Evolutionary conservation across 345 rosid genomes (phyloP).

Genomic region (Moricandia arvensis): DNA sequence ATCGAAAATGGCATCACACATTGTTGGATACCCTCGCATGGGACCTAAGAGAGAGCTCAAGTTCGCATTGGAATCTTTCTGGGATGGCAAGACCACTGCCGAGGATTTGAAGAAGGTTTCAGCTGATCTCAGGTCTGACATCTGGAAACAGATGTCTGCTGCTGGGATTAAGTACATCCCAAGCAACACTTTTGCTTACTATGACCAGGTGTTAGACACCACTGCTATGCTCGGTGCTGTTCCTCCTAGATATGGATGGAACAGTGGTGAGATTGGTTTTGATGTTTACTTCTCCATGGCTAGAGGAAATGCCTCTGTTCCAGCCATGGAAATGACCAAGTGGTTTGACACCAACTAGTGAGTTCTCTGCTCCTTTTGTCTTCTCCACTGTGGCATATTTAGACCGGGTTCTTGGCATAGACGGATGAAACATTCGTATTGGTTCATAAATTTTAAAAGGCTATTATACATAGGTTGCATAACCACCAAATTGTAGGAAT

Average conservation of each 20-base stretch:
- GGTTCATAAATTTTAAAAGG: too few relatives aligned
- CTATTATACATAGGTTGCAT: not conserved
- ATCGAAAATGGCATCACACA: conserved; percentile 84
- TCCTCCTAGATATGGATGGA: conserved; percentile 81
- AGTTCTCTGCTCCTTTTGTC: conserved; percentile 40
- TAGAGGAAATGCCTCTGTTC: conserved; percentile 94
- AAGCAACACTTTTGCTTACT: conserved; percentile 93
- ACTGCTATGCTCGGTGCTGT: conserved; percentile 97
- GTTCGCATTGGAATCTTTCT: conserved; percentile 95
- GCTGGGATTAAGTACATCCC: conserved; percentile 91
- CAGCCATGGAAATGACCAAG: conserved; percentile 99
- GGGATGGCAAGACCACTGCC: conserved; percentile 95
- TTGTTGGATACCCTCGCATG: conserved; percentile 99
- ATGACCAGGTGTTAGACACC: conserved; percentile 89
- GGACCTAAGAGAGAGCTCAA: conserved; percentile 99
- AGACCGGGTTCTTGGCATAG: not conserved
- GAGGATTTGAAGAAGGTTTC: conserved; percentile 86
- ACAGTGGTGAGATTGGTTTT: conserved; percentile 80
- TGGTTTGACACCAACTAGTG: conserved; percentile 99
- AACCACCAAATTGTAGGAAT: not conserved
- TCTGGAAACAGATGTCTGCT: conserved; percentile 90
- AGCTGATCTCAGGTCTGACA: conserved; percentile 78
- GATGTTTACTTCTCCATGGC: conserved; percentile 94
- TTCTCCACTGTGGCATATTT: not conserved
- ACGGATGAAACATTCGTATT: not conserved